These are phyloP conservation scores for Trametes pubescens DNA, from an alignment of 1,284 basidiomycete species.

Conservation along the genomic window DNA sequence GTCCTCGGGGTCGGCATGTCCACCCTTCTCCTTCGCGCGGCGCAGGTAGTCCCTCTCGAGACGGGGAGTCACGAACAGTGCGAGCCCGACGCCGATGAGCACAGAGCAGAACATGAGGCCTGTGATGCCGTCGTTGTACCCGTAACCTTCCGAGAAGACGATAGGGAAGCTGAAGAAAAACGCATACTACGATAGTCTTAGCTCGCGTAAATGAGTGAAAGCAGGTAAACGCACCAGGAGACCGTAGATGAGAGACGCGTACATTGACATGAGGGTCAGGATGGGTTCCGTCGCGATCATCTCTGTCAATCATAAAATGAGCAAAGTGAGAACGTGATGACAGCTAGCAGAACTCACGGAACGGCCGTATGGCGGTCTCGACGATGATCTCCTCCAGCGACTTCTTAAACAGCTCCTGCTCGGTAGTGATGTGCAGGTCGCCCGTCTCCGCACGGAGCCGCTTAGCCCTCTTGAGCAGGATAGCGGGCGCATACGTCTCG, in stretches of 20 bases:
- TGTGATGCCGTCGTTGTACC: conserved; percentile 62
- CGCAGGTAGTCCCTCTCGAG: conserved; percentile 46
- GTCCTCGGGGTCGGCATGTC: conserved; percentile 58
- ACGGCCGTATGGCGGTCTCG: conserved; percentile 50
- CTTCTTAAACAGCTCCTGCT: conserved; percentile 70
- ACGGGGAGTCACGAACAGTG: conserved; percentile 54
- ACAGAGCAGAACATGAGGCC: conserved; percentile 80
- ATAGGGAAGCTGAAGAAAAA: conserved; percentile 70
- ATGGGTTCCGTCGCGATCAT: conserved; percentile 77
- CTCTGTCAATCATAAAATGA: conserved; percentile 31
- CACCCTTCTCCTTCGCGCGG: conserved; percentile 51
- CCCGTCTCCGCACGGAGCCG: conserved; percentile 50
- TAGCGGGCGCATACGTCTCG: conserved; percentile 66
- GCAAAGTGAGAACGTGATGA: neutral
- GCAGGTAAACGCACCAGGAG: conserved; percentile 46
- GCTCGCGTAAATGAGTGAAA: neutral
- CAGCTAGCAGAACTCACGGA: conserved; percentile 42
- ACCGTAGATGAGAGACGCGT: conserved; percentile 75
- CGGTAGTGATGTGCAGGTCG: conserved; percentile 58
- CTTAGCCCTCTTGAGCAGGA: conserved; percentile 47
- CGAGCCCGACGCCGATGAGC: conserved; percentile 69
- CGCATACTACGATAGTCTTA: conserved; percentile 37
- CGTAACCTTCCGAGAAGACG: conserved; percentile 58
- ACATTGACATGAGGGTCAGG: conserved; percentile 72
- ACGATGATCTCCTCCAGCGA: conserved; percentile 58